Percentiles rank a stretch among this genome's conserved stretches.
Conservation (phyloP, 805 yeast species). For the Cyberlindnera misumaiensis region DNA sequence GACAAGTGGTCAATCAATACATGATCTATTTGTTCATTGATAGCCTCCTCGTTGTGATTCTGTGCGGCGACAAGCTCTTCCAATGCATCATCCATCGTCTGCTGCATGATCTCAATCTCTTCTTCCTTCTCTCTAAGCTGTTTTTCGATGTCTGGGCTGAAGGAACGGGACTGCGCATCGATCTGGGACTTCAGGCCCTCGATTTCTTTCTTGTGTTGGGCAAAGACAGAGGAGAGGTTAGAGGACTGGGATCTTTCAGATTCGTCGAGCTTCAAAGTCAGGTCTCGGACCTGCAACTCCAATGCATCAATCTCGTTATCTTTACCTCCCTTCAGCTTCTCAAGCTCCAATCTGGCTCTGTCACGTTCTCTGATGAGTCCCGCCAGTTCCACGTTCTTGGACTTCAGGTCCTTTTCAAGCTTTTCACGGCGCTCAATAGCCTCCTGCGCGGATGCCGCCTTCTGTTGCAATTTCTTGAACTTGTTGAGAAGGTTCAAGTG, state of each 20-base stretch:
- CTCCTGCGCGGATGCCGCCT: constrained; percentile 86
- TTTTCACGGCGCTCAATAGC: constrained; percentile 78
- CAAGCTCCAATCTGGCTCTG: constrained; percentile 78
- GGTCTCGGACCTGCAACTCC: constrained; percentile 55
- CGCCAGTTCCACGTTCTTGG: constrained; percentile 82
- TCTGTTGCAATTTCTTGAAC: constrained; percentile 76
- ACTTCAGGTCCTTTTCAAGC: constrained; percentile 73
- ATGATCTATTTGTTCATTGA: constrained; percentile 53
- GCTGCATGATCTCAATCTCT: constrained; percentile 73
- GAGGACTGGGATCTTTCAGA: constrained; percentile 57
- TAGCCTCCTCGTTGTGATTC: constrained; percentile 41
- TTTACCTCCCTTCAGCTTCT: constrained; percentile 57
- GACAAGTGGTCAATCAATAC: constrained; percentile 40
- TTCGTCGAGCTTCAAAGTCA: constrained; percentile 50
- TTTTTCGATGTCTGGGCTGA: constrained; percentile 32
- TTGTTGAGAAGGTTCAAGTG: constrained; percentile 73
- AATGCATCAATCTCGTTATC: constrained; percentile 59
- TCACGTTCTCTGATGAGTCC: constrained; percentile 87
- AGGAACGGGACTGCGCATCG: constrained; percentile 19
- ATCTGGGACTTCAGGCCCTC: constrained; percentile 38
- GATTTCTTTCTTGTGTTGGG: constrained; percentile 59
- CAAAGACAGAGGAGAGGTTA: constrained; percentile 51
- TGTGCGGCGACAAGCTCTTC: constrained; percentile 48
- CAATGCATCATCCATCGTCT: constrained; percentile 69
- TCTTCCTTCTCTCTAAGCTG: constrained; percentile 61